Base-by-base conservation (phyloP, 257 asterid species). In the Salvia miltiorrhiza region DNA sequence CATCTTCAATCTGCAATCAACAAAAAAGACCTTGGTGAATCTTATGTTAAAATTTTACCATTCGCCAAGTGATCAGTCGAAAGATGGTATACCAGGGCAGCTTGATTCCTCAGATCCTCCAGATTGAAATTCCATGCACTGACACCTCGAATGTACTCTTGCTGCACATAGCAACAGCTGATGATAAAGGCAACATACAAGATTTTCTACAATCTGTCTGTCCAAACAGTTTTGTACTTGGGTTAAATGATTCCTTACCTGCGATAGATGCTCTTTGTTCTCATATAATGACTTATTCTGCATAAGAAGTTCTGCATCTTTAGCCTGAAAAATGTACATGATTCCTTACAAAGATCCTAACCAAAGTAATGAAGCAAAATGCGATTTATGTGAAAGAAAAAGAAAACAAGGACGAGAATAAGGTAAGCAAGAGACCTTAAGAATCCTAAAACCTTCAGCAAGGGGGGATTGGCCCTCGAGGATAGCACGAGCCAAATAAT, bases 71-170 rank as follows among this genome's bases (percentile, higher is more conserved):
- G 26, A 62, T 62, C 58, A 50, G 17, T n/a, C 11, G 56, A 76
- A 11, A 55, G 47, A 55, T 58, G 64, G 73, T 89, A 63, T 92
- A 89, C 98, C 65, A 86, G 88, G 35, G 97, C 93, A 86, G 97
- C 97, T 83, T 92, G 93, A 82, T 81, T 90, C 81, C 85, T 90
- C 86, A 92, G 83, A 84, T 92, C 98, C 80, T 92, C 98, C 71
- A 90, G 84, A 75, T 92, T 88, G 84, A 92, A 92, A 77, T 92
- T 92, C 98, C 98, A 92, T 9, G 96, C 96, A 80, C 97, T 92
- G 78, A 92, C 86, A 67, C 98, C 98, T 75, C 98, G 88, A 60
- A 92, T 92, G 73, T 92, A 92, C 82, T 92, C 98, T 90, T 90
- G 90, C 98, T 92, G 95, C 86, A 78, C 72, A 75, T 8, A 11